Base-by-base conservation (phyloP, 371 early-diverging fungal species). In the Blakeslea trispora region DNA sequence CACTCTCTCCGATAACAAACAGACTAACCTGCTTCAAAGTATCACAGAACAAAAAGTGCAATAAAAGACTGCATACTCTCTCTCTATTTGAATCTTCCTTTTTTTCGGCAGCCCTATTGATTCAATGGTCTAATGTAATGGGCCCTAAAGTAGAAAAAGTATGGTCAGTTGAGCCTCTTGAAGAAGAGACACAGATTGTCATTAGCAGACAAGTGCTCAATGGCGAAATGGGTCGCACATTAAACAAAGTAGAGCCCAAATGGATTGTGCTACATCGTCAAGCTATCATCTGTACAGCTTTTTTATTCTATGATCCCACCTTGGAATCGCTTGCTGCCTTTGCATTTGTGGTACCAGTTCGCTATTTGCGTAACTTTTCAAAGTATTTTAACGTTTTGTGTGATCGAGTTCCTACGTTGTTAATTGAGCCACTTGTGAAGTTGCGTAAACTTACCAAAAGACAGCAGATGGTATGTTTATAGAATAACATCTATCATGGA, bases 121-220 rank as follows among this genome's bases (percentile, higher is more conserved):
- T 84, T 22, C 81, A 81, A 41, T 84, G 84, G 84, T 84, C 84
- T 8, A 82, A 84, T 53, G 64, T 84, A n/a, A 67, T 81, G 9
- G 84, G 84, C 0, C 84, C 84, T 19, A 79, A 82, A 53, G 79
- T 81, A 37, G 81, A 81, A 32, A 82, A 81, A 54, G 74, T 82
- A 46, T 71, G 73, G 70, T 68, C 75, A 18, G 65, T 23, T 9
- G 68, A 69, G 32, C 46, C 64, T 1, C 19, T 63, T 9, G 72
- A 72, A 21, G 66, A 69, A 43, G 50, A 53, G 7, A 21, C 66
- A 8, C 70, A 69, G 41, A 69, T 64, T 46, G 68, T 72, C 42
- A 74, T 82, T 48, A 81, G 75, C 11, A 73, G 81, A 53, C 84
- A 84, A 49, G 73, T 84, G n/a, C 61, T 84, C 60, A 84, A 81